Conservation (phyloP, 202 grass and related monocot genomes). For the Brachypodium distachyon region DNA sequence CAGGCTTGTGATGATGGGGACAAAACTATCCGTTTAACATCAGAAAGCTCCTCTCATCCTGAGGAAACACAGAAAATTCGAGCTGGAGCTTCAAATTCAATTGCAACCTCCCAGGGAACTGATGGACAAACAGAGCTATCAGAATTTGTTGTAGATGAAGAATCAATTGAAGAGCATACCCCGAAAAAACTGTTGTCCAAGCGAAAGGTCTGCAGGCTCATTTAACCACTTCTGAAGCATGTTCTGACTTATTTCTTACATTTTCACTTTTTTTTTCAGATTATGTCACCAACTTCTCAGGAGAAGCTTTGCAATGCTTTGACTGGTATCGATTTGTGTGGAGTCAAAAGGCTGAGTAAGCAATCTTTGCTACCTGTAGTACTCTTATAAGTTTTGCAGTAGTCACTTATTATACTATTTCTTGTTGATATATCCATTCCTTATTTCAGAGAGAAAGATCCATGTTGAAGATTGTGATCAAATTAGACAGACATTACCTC, state of each 20-base stretch:
- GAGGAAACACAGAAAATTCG: slow-evolving; percentile 24
- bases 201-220: slow-evolving; percentile 46
- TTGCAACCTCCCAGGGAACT: slow-evolving; percentile 6
- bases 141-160: slow-evolving; percentile 19
- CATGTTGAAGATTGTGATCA: slow-evolving; percentile 35
- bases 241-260: not conserved
- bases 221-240: not conserved
- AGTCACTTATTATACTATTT: slow-evolving; percentile 10
- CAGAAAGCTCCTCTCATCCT: not conserved
- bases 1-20: not conserved
- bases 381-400: not conserved
- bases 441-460: slow-evolving; percentile 24
- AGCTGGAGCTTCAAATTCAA: slow-evolving; percentile 19
- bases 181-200: slow-evolving; percentile 71
- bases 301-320: slow-evolving; percentile 76
- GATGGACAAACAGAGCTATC: slow-evolving; percentile 12
- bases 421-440: slow-evolving; percentile 10
- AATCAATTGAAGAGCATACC: slow-evolving; percentile 31
- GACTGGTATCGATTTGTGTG: slow-evolving; percentile 57
- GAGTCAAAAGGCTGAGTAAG: slow-evolving; percentile 55
- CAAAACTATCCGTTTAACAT: slow-evolving; percentile 5
- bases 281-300: slow-evolving; percentile 80
- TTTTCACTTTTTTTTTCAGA: slow-evolving; percentile 41
- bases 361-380: slow-evolving; percentile 4
- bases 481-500: slow-evolving; percentile 1